These are phyloP conservation scores for Triticum dicoccoides DNA, from an alignment of 176 grass and related monocot genomes.

Conservation along the genomic window DNA sequence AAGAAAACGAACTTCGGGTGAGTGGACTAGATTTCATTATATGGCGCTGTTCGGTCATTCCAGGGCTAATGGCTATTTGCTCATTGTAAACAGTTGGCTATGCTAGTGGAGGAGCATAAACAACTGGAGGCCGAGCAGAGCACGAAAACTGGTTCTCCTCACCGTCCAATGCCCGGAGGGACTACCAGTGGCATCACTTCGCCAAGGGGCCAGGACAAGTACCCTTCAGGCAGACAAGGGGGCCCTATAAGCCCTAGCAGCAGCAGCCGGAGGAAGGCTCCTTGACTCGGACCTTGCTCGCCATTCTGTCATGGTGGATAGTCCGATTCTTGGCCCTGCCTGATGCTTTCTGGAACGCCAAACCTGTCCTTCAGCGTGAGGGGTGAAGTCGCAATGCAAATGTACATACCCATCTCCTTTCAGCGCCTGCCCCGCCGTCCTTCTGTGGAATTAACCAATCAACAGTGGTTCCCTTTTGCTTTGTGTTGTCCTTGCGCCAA, in stretches of 20 bases:
- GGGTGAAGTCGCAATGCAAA: not conserved
- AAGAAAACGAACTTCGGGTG: conserved; percentile 95
- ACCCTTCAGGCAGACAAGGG: conserved; percentile 24
- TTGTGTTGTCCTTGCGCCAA: conserved; percentile 1
- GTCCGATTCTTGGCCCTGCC: not conserved
- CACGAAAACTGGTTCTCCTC: conserved; percentile 37
- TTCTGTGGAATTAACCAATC: not conserved
- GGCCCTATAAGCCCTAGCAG: conserved; percentile 32
- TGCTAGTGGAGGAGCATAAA: conserved; percentile 60
- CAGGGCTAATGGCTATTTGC: conserved; percentile 12
- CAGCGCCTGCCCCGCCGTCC: not conserved
- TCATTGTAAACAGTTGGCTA: conserved; percentile 36
- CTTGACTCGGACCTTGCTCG: conserved; percentile 17
- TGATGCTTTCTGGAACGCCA: not conserved
- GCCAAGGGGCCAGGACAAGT: conserved; percentile 16
- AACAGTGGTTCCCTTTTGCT: not conserved
- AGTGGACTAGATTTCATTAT: conserved; percentile 29
- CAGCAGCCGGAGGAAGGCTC: conserved; percentile 41
- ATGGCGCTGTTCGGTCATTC: not conserved
- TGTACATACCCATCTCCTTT: conserved; percentile 35
- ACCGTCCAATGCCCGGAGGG: conserved; percentile 30
- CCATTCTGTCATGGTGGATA: not conserved
- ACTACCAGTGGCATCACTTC: conserved; percentile 23
- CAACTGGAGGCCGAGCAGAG: conserved; percentile 47
- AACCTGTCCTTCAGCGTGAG: not conserved